Base-by-base conservation (phyloP, 192 early-diverging fungal species). In the Podila epigama region DNA sequence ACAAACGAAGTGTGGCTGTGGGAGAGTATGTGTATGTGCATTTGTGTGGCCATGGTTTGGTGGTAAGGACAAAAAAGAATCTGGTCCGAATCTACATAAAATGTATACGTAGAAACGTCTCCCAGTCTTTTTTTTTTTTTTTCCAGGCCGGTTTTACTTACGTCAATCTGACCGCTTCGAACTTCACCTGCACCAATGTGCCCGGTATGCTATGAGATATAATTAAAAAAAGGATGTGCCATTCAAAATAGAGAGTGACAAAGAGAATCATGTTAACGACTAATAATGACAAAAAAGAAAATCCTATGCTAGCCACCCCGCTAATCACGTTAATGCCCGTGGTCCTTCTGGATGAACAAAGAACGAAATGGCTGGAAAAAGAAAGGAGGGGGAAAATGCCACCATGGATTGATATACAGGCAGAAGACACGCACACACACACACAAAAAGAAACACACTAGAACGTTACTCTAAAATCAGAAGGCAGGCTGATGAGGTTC, bases 151-250 rank as follows among this genome's bases (percentile, higher is more conserved):
- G n/a, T n/a, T 33, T 18, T 39, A 77, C 73, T 68, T 77, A 77
- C 73, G 55, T 77, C 61, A 50, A 77, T 68, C 60, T 77, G 73
- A 7, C 73, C 73, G 29, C 73, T 77, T n/a, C 73, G 73, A 58
- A 77, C 73, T 60, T 77, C 73, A 63, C 73, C 73, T 77, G 73
- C 73, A 77, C 73, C 73, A 25, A 77, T 77, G 35, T 77, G 73
- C 28, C 73, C 73, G 54, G 73, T 77, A 68, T 77, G 73, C 73
- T 77, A 68, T 41, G 63, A 50, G 61, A 77, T 67, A 6, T 18
- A 22, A 35, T 25, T 28, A 56, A 18, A 51, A 54, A 52, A 53
- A n/a, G 56, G 34, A n/a, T n/a, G n/a, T n/a, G n/a, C n/a, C n/a
- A n/a, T n/a, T n/a, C n/a, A n/a, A 42, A 39, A 68, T 12, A 51